Evolutionary conservation across 148 eudicot species (phyloP), one percentile per base, ranked within the genome.

Genomic region (Rhododendron griersonianum): DNA sequence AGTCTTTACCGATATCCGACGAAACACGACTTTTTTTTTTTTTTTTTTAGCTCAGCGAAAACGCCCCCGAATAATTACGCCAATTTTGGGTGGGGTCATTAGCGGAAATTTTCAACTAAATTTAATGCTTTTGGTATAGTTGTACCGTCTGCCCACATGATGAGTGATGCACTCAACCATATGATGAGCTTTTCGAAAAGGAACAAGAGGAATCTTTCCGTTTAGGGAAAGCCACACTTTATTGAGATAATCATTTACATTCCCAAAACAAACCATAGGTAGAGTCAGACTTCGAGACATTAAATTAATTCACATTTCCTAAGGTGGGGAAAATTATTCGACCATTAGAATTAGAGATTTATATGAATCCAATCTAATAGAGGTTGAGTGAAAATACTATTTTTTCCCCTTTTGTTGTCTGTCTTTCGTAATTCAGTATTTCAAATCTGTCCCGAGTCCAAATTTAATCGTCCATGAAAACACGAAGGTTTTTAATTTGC

Each of bases 201-300:
- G 45, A 81, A 78, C 39, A 30, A 79, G 28, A 82, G 81, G 90
- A 88, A 88, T 88, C 90, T 90, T 90, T 88, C 92, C 74, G 65
- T 83, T 87, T 88, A 28, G 84, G 89, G 92, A 88, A 90, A 88
- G 84, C 85, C 67, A 57, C 73, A 65, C 77, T 65, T 83, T 76
- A 11, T 48, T 81, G 55, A 71, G 50, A 28, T 81, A 23, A 61
- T 86, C 80, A 51, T 86, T 88, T 86, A 82, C 91, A 45, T 89
- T 87, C 87, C 88, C 91, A 83, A 83, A 48, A 80, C 41, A 16
- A 41, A 9, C 53, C 83, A 47, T 30, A 73, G 9, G 15, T 30
- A 73, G 9, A 9, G 57, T 53, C 69, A 80, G 67, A 81, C 79
- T 50, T 80, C 16, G 44, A 86, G 63, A 11, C 15, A 41, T 71